Evolutionary conservation across 345 rosid genomes (phyloP).

Genomic region (Salix arbutifolia): DNA sequence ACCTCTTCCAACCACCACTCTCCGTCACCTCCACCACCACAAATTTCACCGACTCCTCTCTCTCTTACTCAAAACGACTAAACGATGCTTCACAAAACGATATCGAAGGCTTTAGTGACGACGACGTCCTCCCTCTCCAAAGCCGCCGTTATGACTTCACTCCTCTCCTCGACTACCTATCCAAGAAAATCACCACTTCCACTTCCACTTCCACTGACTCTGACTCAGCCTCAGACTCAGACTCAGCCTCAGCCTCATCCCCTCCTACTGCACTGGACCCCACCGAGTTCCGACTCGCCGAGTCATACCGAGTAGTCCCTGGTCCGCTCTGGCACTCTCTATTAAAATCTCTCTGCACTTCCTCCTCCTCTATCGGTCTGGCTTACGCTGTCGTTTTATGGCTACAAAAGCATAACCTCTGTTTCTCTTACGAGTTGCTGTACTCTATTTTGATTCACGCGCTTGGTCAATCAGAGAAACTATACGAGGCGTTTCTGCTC

Average conservation of each 20-base stretch:
- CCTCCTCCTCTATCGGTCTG: slow-evolving; percentile 45
- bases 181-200: slow-evolving; percentile 25
- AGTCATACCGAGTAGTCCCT: slow-evolving; percentile 80
- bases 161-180: slow-evolving; percentile 70
- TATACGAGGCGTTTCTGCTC: slow-evolving; percentile 86
- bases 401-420: slow-evolving; percentile 85
- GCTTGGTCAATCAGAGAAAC: slow-evolving; percentile 92
- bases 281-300: slow-evolving; percentile 63
- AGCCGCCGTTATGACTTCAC: slow-evolving; percentile 73
- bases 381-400: slow-evolving; percentile 85
- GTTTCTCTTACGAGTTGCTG: slow-evolving; percentile 91
- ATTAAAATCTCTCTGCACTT: slow-evolving; percentile 58
- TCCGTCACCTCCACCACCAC: slow-evolving; percentile 18
- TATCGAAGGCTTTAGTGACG: slow-evolving; percentile 7
- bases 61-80: background rate
- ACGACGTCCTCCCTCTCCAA: slow-evolving; percentile 44
- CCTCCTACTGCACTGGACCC: slow-evolving; percentile 51
- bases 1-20: slow-evolving; percentile 11
- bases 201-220: slow-evolving; percentile 19
- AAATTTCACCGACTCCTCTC: background rate
- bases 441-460: slow-evolving; percentile 88
- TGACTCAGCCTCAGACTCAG: slow-evolving; percentile 11
- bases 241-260: slow-evolving; percentile 14
- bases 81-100: background rate
- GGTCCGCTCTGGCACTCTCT: slow-evolving; percentile 88